Evolutionary conservation across 1,139 yeast species (phyloP).

Genomic region (Geotrichum reessii): DNA sequence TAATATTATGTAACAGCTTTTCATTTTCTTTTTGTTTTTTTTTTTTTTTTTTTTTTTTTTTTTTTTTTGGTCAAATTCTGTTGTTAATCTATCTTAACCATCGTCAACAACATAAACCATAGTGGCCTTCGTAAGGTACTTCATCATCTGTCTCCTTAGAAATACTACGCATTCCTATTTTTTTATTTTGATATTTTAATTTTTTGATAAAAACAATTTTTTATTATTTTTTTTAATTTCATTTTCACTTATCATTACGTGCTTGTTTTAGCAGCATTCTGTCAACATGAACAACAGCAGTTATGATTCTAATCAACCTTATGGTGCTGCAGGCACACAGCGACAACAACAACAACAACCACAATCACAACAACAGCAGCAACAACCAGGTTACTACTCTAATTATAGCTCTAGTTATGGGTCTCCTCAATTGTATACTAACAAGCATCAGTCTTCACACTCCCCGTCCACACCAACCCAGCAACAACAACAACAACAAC

Average conservation of each 20-base stretch:
- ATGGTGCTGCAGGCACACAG: background rate
- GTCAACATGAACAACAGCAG: background rate
- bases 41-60: too few species aligned
- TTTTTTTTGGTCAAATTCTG: too few species aligned
- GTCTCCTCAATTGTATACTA: background rate
- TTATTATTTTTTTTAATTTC: background rate
- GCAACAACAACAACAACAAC: background rate
- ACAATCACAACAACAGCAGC: conserved; percentile 4
- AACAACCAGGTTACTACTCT: background rate
- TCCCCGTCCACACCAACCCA: background rate
- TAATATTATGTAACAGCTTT: too few species aligned
- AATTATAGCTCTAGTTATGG: background rate
- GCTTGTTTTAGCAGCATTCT: background rate
- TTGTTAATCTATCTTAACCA: background rate
- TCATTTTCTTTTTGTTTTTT: too few species aligned
- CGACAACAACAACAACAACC: conserved; percentile 2
- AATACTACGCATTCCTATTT: too few species aligned
- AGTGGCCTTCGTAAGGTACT: too few species aligned
- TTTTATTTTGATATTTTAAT: too few species aligned
- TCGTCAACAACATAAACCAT: background rate
- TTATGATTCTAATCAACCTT: background rate
- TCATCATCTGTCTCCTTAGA: too few species aligned
- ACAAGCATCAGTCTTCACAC: background rate
- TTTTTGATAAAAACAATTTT: too few species aligned
- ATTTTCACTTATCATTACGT: background rate